Base-by-base conservation (phyloP, 306 rosid genomes). In the Chamaecrista fasciculata region DNA sequence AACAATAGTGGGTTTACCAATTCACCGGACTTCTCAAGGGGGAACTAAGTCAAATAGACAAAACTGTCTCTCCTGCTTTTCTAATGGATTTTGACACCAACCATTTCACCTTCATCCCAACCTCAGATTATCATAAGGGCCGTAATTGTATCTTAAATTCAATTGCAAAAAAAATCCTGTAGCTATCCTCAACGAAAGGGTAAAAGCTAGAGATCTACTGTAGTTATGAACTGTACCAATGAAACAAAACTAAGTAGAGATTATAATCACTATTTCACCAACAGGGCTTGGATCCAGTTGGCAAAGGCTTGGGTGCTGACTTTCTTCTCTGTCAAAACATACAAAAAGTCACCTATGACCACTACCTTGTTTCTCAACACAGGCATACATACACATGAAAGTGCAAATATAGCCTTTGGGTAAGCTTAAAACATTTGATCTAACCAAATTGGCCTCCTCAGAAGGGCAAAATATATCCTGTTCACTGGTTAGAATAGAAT, bases 171-270 rank as follows among this genome's bases (percentile, higher is more conserved):
- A 36, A 5, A 5, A 56, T 44, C 33, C 42, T 8, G 37, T 43
- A 73, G 15, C 40, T 31, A 47, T 69, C 39, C 31, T 20, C 36
- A 58, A 63, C 40, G 10, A 25, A 18, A 49, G 24, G 40, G 47
- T 20, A 34, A 11, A 61, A 26, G 20, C 44, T 4, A n/a, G 52
- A n/a, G 53, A n/a, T 16, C 31, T 50, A 71, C 21, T 29, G 11
- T 48, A 55, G 67, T 47, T 26, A 74, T 20, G 25, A 66, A 46
- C 28, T 16, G 62, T 53, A 42, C 18, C 25, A 61, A 18, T 11
- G n/a, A 31, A 59, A 67, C 21, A 72, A 31, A 33, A 78, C 67
- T 58, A 16, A 12, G 62, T 67, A 72, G 63, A 71, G 72, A 44
- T 56, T 53, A 19, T 31, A 61, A 57, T 34, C 69, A 51, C 2